A percentile compares a stretch with the other conserved stretches of the same genome.
phyloP scores from a whole-genome alignment of 345 rosid genomes.

The Salix exigua region DNA sequence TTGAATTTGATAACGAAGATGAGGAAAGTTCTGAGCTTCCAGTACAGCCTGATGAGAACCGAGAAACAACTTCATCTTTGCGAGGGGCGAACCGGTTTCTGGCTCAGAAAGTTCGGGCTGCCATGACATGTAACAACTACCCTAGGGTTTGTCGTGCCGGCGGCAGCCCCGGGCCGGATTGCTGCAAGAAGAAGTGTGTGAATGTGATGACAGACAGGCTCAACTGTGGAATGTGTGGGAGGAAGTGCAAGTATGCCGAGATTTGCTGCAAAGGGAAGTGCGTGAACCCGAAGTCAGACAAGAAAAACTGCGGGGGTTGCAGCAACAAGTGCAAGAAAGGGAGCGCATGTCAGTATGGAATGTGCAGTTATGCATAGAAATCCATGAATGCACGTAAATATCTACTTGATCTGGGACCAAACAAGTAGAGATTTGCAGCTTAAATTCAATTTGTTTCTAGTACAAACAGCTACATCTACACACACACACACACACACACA shows the following conservation, averaged over 20 bases:
- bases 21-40: not conserved
- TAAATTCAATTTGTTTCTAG: not conserved
- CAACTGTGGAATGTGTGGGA: slow-evolving; percentile 58
- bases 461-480: not conserved
- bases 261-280: slow-evolving; percentile 58
- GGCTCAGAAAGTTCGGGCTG: not conserved
- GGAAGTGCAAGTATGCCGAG: slow-evolving; percentile 46
- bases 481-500: too few species aligned
- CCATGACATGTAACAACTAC: slow-evolving; percentile 14
- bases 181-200: slow-evolving; percentile 62
- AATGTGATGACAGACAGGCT: slow-evolving; percentile 32
- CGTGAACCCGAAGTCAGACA: slow-evolving; percentile 50
- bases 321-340: slow-evolving; percentile 52
- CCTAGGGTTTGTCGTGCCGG: slow-evolving; percentile 47
- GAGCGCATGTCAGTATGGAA: slow-evolving; percentile 44
- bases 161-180: slow-evolving; percentile 53
- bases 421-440: not conserved
- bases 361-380: slow-evolving; percentile 54
- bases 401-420: not conserved
- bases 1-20: not conserved
- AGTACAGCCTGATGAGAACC: not conserved
- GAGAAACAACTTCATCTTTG: not conserved
- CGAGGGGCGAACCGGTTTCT: not conserved
- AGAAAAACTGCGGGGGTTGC: slow-evolving; percentile 57
- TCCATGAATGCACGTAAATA: not conserved